phyloP scores from a whole-genome alignment of 2,329 filamentous ascomycete species.

The Microdochium paspali region DNA sequence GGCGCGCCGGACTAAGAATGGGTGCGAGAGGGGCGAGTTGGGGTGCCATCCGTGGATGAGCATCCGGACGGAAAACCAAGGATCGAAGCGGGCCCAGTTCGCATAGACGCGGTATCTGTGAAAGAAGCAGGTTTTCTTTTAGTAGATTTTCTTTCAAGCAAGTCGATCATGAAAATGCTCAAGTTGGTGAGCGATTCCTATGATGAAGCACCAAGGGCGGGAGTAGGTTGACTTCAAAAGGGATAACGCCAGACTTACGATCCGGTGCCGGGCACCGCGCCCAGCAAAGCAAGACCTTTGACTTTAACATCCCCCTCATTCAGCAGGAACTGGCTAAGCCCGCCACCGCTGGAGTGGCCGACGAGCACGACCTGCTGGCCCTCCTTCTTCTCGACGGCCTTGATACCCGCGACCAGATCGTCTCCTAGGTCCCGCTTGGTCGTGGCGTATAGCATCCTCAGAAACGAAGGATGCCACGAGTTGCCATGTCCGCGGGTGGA shows the following conservation, averaged over 20 bases:
- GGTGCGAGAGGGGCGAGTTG: conserved; percentile 41
- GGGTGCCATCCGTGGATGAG: conserved; percentile 37
- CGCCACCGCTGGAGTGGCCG: conserved; percentile 42
- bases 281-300: conserved; percentile 34
- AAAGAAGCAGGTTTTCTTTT: neutral
- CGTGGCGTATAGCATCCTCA: conserved; percentile 36
- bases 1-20: conserved; percentile 32
- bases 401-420: conserved; percentile 32
- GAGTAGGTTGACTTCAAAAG: too few relatives aligned
- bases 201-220: too few relatives aligned
- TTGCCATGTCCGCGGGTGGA: conserved; percentile 42
- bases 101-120: conserved; percentile 26
- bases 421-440: conserved; percentile 28
- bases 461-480: conserved; percentile 39
- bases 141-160: conserved; percentile 1
- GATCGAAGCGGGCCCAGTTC: conserved; percentile 36
- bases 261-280: conserved; percentile 36
- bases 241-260: conserved; percentile 25
- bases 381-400: conserved; percentile 23
- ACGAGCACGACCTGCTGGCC: conserved; percentile 29
- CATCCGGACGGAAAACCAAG: conserved; percentile 35
- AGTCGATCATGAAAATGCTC: neutral
- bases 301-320: conserved; percentile 27
- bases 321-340: conserved; percentile 38
- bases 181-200: too few relatives aligned